Conservation (phyloP, 2,329 filamentous ascomycete genomes). For the Alternaria sp. region DNA sequence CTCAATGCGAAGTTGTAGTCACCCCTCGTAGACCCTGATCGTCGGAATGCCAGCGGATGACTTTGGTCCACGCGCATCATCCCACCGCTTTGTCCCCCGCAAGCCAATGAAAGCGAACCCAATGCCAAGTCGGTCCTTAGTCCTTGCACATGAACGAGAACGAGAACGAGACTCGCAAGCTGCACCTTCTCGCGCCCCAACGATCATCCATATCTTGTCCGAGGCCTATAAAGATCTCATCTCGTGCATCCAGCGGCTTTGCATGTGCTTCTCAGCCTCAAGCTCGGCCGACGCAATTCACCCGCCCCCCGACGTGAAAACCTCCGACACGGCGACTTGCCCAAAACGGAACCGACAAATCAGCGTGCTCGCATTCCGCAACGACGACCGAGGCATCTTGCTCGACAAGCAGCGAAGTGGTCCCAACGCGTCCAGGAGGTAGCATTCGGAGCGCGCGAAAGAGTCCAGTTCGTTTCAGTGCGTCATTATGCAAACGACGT, state of each 20-base stretch:
- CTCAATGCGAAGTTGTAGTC: background rate
- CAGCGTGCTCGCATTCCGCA: constrained; percentile 8
- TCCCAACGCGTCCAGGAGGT: constrained; percentile 3
- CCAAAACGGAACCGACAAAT: constrained; percentile 17
- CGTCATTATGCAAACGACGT: constrained; percentile 17
- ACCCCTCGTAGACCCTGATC: background rate
- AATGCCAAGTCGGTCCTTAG: background rate
- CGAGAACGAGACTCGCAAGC: background rate
- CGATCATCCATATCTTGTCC: background rate
- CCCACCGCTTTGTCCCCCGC: background rate
- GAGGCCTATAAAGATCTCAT: background rate
- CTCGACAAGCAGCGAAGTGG: constrained; percentile 10
- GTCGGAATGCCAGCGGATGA: background rate
- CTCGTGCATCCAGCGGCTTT: background rate
- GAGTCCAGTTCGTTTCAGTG: constrained; percentile 8
- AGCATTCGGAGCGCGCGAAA: constrained; percentile 16
- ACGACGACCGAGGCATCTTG: constrained; percentile 30
- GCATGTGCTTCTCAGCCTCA: constrained; percentile 1
- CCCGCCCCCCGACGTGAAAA: constrained; percentile 9
- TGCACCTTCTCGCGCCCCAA: background rate
- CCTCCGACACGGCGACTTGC: background rate
- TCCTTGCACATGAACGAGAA: background rate
- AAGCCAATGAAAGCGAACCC: background rate
- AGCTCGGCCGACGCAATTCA: constrained; percentile 5
- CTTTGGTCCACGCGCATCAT: background rate